Evolutionary conservation across 495 filamentous ascomycete genomes (phyloP), one percentile per base, ranked within the genome.

Genomic region (Daldinia childiae): DNA sequence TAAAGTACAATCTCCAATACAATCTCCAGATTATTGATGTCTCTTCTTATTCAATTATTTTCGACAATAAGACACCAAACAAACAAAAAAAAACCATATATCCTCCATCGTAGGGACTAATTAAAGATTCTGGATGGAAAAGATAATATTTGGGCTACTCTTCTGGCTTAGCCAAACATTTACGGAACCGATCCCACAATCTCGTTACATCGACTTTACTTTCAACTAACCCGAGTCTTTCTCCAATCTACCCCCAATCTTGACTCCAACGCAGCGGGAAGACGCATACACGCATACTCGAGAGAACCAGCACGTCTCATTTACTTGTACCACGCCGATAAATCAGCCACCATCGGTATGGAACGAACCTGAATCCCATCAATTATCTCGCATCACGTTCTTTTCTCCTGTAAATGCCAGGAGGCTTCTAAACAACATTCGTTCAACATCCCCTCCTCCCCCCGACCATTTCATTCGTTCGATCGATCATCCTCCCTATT

Each of bases 201-300:
- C n/a, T 27, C 50, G 36, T 60, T 43, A 32, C 36, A 45, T 27
- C 39, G 26, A 45, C 36, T 30, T 57, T 11, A 56, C 15, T 29
- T 60, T 58, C 43, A 32, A 56, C 36, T 50, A 45, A 45, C n/a
- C 59, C 66, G 14, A 30, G 50, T 54, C 43, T 1, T 32, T 12
- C 43, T 48, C 9, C 19, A 48, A 45, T 45, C 50, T 21, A 3
- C 50, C 21, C 2, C 26, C 50, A 29, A 36, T 36, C 27, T 14
- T 36, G 1, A 36, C 34, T 11, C 21, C 54, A 61, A 52, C 48
- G 57, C 38, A 56, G n/a, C 66, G 66, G 71, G 51, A 66, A 26
- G 57, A 48, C 58, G 66, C 71, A 73, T 30, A 30, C 1, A n/a
- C n/a, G n/a, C n/a, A 32, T 73, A 58, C 57, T 66, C 41, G 51